Conservation (phyloP, 257 asterid species). For the Perilla frutescens region DNA sequence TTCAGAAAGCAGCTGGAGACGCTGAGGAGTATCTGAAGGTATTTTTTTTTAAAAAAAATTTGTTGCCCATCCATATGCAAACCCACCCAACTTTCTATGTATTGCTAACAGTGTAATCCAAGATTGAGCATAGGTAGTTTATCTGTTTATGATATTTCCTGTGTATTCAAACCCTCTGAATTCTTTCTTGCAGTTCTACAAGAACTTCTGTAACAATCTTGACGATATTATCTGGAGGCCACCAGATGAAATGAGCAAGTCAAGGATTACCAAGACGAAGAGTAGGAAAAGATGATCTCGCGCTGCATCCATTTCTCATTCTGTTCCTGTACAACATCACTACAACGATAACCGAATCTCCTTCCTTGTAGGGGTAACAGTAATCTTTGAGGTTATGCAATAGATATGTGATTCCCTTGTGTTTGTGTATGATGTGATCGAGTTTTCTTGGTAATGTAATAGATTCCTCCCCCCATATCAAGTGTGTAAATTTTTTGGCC, state of each 20-base stretch:
- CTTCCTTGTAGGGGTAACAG: slow-evolving; percentile 4
- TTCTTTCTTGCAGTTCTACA: slow-evolving; percentile 72
- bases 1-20: slow-evolving; percentile 93
- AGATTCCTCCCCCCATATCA: background rate
- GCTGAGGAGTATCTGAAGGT: slow-evolving; percentile 72
- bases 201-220: slow-evolving; percentile 82
- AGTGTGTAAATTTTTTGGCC: background rate
- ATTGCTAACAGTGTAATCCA: background rate
- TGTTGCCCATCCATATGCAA: background rate
- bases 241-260: slow-evolving; percentile 62
- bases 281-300: slow-evolving; percentile 55
- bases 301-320: background rate
- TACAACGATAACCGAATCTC: background rate
- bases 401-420: background rate
- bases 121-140: background rate
- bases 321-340: slow-evolving; percentile 26
- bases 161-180: background rate
- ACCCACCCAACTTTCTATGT: too few species aligned
- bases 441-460: slow-evolving; percentile 9
- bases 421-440: background rate
- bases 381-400: background rate
- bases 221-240: slow-evolving; percentile 93
- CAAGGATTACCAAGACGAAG: slow-evolving; percentile 56
- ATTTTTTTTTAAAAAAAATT: background rate
- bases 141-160: background rate